Evolutionary conservation across 1,284 basidiomycete species (phyloP).

Genomic region (Anthracocystis setariae): DNA sequence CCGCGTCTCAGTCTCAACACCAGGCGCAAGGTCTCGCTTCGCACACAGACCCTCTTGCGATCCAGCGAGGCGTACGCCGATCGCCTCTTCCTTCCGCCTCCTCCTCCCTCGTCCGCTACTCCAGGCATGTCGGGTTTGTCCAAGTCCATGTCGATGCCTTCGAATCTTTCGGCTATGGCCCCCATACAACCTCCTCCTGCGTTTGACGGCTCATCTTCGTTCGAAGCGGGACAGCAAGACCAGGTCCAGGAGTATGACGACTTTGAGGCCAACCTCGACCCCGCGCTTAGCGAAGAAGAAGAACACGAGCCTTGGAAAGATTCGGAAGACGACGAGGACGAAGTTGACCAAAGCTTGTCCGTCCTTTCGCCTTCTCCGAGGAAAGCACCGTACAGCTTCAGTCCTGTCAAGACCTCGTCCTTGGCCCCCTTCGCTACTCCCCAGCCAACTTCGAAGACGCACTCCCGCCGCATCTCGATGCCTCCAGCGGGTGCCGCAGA

Average conservation of each 20-base stretch:
- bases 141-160: slow-evolving; percentile 46
- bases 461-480: slow-evolving; percentile 31
- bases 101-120: slow-evolving; percentile 17
- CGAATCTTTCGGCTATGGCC: slow-evolving; percentile 23
- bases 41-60: slow-evolving; percentile 44
- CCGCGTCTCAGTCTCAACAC: slow-evolving; percentile 45
- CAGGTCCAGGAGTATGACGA: slow-evolving; percentile 7
- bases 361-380: slow-evolving; percentile 18
- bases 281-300: slow-evolving; percentile 19
- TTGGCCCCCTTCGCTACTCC: slow-evolving; percentile 39
- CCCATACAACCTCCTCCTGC: slow-evolving; percentile 2
- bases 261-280: slow-evolving; percentile 29
- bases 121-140: slow-evolving; percentile 15
- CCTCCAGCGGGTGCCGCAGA: slow-evolving; percentile 25
- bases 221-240: background rate
- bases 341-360: slow-evolving; percentile 46
- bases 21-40: slow-evolving; percentile 43
- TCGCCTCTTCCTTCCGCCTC: slow-evolving; percentile 43
- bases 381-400: slow-evolving; percentile 18
- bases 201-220: slow-evolving; percentile 9
- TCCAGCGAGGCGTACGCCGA: slow-evolving; percentile 46
- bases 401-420: slow-evolving; percentile 33
- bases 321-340: slow-evolving; percentile 40
- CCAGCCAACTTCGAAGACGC: slow-evolving; percentile 22
- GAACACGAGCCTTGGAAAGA: slow-evolving; percentile 22